Evolutionary conservation across 148 eudicot genomes (phyloP).

Genomic region (Rhododendron vialii): DNA sequence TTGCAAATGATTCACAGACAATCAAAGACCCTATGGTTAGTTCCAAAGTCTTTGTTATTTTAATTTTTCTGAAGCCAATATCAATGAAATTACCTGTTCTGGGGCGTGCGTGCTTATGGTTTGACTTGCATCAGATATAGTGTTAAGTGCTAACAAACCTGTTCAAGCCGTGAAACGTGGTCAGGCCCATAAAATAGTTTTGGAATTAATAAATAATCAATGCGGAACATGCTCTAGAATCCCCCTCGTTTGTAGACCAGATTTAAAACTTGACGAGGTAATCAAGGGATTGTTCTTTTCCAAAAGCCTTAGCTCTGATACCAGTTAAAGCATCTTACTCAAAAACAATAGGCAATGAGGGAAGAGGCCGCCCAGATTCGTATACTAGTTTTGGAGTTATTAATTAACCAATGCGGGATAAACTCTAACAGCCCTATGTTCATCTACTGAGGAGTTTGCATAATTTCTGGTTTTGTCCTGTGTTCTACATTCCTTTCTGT

Average conservation of each 20-base stretch:
- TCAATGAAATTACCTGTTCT: neutral
- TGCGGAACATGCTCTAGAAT: too few relatives aligned
- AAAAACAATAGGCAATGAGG: too few relatives aligned
- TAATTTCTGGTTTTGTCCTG: neutral
- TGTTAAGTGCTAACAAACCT: neutral
- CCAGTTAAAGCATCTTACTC: too few relatives aligned
- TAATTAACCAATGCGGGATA: too few relatives aligned
- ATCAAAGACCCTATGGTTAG: constrained; percentile 44
- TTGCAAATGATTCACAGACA: constrained; percentile 39
- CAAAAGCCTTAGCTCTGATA: too few relatives aligned
- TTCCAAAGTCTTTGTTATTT: neutral
- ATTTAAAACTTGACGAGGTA: too few relatives aligned
- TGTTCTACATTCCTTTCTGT: neutral
- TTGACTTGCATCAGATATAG: neutral
- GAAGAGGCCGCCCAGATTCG: too few relatives aligned
- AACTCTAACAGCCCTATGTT: neutral
- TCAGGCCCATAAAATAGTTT: too few relatives aligned
- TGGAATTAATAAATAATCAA: too few relatives aligned
- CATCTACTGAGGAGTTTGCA: neutral
- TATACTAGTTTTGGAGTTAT: too few relatives aligned
- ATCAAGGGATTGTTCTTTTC: too few relatives aligned
- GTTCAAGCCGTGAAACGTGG: neutral
- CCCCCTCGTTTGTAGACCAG: too few relatives aligned
- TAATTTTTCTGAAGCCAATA: neutral
- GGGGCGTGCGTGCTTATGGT: neutral